Conservation (phyloP, 2,329 filamentous ascomycete species). For the Fusarium sp. region DNA sequence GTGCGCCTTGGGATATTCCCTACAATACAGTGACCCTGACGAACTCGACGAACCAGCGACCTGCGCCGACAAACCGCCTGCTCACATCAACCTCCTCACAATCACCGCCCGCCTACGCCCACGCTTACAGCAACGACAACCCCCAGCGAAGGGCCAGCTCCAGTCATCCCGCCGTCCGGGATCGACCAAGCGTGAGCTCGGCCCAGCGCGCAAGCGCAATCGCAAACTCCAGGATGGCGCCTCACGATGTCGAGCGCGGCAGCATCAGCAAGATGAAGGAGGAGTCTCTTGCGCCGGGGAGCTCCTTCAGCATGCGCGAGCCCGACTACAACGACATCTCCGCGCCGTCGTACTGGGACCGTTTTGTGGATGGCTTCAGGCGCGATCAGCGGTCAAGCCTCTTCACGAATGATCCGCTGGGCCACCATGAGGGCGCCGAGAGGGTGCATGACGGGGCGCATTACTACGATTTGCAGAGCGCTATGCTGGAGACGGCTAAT, state of each 20-base stretch:
- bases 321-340: conserved; percentile 59
- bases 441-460: conserved; percentile 57
- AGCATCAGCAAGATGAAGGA: conserved; percentile 69
- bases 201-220: conserved; percentile 51
- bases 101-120: conserved; percentile 25
- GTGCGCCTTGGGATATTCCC: conserved; percentile 1
- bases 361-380: conserved; percentile 72
- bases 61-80: conserved; percentile 30
- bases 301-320: conserved; percentile 65
- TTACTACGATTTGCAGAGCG: conserved; percentile 68
- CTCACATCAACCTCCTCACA: conserved; percentile 33
- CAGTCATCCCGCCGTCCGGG: conserved; percentile 34
- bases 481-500: conserved; percentile 79
- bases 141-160: conserved; percentile 37
- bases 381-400: conserved; percentile 68
- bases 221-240: conserved; percentile 53
- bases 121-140: conserved; percentile 17
- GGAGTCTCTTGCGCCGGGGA: conserved; percentile 65
- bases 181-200: conserved; percentile 41
- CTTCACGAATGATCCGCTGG: conserved; percentile 60
- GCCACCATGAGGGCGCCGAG: conserved; percentile 50
- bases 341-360: conserved; percentile 54
- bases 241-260: conserved; percentile 66
- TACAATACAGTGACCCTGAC: conserved; percentile 36
- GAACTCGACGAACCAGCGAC: conserved; percentile 31